Base-by-base conservation (phyloP, 2,329 filamentous ascomycete genomes). In the Trichoderma atrobrunneum region DNA sequence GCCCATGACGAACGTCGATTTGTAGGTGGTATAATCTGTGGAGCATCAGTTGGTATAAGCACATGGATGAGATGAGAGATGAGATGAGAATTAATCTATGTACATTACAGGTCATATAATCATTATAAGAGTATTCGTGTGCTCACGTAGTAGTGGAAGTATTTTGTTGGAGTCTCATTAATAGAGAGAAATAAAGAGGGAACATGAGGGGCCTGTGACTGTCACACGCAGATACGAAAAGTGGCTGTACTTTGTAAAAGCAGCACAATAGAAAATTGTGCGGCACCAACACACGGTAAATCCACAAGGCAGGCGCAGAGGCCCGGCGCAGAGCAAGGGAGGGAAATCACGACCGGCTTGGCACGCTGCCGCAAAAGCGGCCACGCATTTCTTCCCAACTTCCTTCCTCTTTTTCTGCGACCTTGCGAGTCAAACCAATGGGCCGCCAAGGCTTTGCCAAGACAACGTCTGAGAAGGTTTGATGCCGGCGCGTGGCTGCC, bases 391-490 rank as follows among this genome's bases (percentile, higher is more conserved):
- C 12, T 51, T 57, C n/a, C 34, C 34, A 36, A 16, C 34, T 14
- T 34, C 14, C n/a, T 32, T 43, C 39, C 36, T 39, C 36, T 39
- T 26, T 67, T 43, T 39, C 30, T 59, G 32, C 51, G 48, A 28
- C 65, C 18, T 21, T 43, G 65, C 30, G 57, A 70, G 67, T 70
- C 67, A 70, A 70, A 36, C 57, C 28, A 51, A 34, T 32, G 67
- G 65, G 39, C 39, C 21, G 67, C 67, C 67, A 70, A 70, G 67
- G 48, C 67, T 36, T 59, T 70, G 67, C 67, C 67, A 70, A 70
- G 67, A 61, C 36, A 26, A 48, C 21, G 57, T 70, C 39, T 69
- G 36, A 16, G 56, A 62, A 61, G 54, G 32, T 59, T 69, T 32
- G 56, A 61, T 70, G 36, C 66, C 54, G 36, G 65, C 21, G 57